Percentiles rank a stretch among this genome's conserved stretches.
These are phyloP conservation scores for Phialocephala sp. DNA, from an alignment of 2,329 filamentous ascomycete species.

Conservation along the genomic window DNA sequence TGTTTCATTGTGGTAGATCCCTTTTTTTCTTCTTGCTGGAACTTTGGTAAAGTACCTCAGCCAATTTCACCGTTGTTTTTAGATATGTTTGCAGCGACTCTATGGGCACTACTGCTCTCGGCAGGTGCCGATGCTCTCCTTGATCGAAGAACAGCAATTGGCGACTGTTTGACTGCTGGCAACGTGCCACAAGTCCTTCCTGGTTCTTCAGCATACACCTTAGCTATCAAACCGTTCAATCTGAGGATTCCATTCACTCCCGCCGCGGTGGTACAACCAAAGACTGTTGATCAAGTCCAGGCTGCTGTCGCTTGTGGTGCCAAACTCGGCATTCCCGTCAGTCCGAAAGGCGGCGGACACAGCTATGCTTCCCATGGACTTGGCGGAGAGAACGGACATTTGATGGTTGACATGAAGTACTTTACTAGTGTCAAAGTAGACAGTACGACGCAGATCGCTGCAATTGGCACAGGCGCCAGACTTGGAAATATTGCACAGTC, in stretches of 20 bases:
- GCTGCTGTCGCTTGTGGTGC: slow-evolving; percentile 54
- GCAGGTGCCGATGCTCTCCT: slow-evolving; percentile 6
- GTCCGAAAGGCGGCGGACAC: slow-evolving; percentile 58
- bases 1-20: background rate
- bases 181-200: slow-evolving; percentile 28
- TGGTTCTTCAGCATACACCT: slow-evolving; percentile 22
- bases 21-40: background rate
- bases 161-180: slow-evolving; percentile 23
- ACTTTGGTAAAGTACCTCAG: background rate
- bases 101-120: slow-evolving; percentile 20
- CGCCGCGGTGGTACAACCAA: slow-evolving; percentile 16
- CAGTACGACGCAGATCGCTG: slow-evolving; percentile 29
- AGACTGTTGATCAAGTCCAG: slow-evolving; percentile 43
- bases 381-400: slow-evolving; percentile 56
- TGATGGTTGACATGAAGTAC: slow-evolving; percentile 60
- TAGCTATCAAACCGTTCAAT: slow-evolving; percentile 33
- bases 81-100: slow-evolving; percentile 14
- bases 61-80: background rate
- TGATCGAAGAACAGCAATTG: slow-evolving; percentile 18
- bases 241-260: slow-evolving; percentile 30
- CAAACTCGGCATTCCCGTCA: slow-evolving; percentile 50
- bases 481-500: slow-evolving; percentile 50
- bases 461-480: slow-evolving; percentile 49
- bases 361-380: slow-evolving; percentile 53
- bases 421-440: slow-evolving; percentile 61